phyloP scores from a whole-genome alignment of 345 rosid genomes.

The Arabis alpina region DNA sequence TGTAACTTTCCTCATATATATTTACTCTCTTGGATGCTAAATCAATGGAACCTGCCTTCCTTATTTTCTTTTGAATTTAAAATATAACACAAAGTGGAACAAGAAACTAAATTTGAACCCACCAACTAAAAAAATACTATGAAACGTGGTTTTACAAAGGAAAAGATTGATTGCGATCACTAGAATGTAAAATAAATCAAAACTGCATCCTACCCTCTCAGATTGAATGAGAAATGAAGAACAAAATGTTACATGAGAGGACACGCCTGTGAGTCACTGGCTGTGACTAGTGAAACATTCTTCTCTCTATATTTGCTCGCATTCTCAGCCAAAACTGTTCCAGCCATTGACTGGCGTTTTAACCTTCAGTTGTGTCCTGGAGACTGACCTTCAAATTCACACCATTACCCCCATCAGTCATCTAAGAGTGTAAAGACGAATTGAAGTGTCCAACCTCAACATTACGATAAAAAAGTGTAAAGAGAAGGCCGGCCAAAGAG shows the following conservation, averaged over 20 bases:
- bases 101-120: constrained; percentile 5
- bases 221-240: constrained; percentile 17
- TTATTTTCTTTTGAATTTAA: constrained; percentile 15
- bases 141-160: constrained; percentile 20
- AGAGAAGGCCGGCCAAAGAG: constrained; percentile 27
- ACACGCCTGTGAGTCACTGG: no score
- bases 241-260: constrained; percentile 26
- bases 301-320: constrained; percentile 23
- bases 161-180: constrained; percentile 1
- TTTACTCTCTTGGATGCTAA: neutral
- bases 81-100: constrained; percentile 21
- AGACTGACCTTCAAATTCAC: constrained; percentile 34
- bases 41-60: constrained; percentile 22
- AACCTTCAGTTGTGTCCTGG: constrained; percentile 19
- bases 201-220: constrained; percentile 34
- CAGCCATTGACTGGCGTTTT: constrained; percentile 3
- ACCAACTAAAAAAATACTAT: constrained; percentile 22
- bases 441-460: constrained; percentile 5
- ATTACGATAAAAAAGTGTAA: constrained; percentile 14
- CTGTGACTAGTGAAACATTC: constrained; percentile 25
- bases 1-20: no score
- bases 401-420: constrained; percentile 18
- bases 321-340: constrained; percentile 33
- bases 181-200: constrained; percentile 23
- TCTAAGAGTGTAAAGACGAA: neutral